These are phyloP conservation scores for Asterionellopsis glacialis DNA, from an alignment of 108 stramenopile genomes.

Conservation along the genomic window DNA sequence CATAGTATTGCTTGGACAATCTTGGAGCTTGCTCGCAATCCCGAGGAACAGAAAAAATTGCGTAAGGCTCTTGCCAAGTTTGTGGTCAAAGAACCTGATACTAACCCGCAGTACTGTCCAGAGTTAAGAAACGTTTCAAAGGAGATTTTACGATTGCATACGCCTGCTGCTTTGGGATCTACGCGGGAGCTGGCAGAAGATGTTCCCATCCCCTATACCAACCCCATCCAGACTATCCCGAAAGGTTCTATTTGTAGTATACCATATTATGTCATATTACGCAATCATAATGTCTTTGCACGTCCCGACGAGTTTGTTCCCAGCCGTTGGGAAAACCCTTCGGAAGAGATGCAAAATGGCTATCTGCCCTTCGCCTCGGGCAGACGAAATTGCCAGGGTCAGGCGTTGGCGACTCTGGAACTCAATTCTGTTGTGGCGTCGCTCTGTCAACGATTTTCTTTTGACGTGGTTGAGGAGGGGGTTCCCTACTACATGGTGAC, in stretches of 20 bases:
- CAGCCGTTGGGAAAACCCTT: slow-evolving; percentile 31
- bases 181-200: slow-evolving; percentile 22
- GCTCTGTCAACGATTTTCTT: slow-evolving; percentile 25
- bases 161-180: slow-evolving; percentile 16
- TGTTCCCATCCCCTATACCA: slow-evolving; percentile 24
- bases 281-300: slow-evolving; percentile 23
- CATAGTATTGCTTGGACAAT: slow-evolving; percentile 38
- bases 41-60: slow-evolving; percentile 17
- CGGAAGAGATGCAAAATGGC: slow-evolving; percentile 20
- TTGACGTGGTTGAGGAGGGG: slow-evolving; percentile 2
- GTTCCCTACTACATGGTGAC: no score
- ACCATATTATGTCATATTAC: slow-evolving; percentile 17
- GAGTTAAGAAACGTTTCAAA: slow-evolving; percentile 31
- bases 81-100: slow-evolving; percentile 1
- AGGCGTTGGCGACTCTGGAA: slow-evolving; percentile 36
- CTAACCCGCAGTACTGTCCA: neutral
- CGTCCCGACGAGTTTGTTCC: slow-evolving; percentile 39
- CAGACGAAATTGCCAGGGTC: slow-evolving; percentile 33
- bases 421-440: slow-evolving; percentile 30
- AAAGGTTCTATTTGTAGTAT: slow-evolving; percentile 30
- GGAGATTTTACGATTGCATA: slow-evolving; percentile 33
- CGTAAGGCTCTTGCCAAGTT: slow-evolving; percentile 20
- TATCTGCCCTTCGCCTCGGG: slow-evolving; percentile 40
- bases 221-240: slow-evolving; percentile 1
- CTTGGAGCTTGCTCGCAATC: slow-evolving; percentile 35